Percentiles rank a stretch among this genome's conserved stretches.
These are phyloP conservation scores for Kwoniella shivajii DNA, from an alignment of 1,284 basidiomycete species.

Conservation along the genomic window DNA sequence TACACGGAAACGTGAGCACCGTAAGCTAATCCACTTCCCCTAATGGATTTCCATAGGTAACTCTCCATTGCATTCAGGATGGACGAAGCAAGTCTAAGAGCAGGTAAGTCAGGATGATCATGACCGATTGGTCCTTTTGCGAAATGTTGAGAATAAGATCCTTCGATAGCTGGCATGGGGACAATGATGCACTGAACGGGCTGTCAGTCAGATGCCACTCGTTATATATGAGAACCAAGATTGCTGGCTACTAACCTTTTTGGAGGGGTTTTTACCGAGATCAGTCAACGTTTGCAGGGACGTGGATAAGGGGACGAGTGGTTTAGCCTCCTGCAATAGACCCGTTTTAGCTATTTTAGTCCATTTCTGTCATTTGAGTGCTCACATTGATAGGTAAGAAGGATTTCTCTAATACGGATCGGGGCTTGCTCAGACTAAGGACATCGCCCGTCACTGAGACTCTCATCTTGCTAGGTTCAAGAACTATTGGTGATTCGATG, in stretches of 20 bases:
- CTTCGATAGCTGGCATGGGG: constrained; percentile 91
- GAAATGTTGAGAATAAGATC: constrained; percentile 80
- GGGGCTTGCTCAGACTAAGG: constrained; percentile 68
- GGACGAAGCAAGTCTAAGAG: constrained; percentile 79
- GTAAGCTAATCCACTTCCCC: constrained; percentile 91
- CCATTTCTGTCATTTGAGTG: constrained; percentile 1
- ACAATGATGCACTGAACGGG: constrained; percentile 74
- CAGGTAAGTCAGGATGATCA: constrained; percentile 80
- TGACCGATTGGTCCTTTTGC: constrained; percentile 76
- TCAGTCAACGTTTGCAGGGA: constrained; percentile 71
- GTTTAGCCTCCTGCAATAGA: constrained; percentile 56
- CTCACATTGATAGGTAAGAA: constrained; percentile 69
- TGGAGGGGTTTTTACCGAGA: constrained; percentile 71
- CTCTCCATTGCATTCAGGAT: constrained; percentile 93
- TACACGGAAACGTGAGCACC: constrained; percentile 80
- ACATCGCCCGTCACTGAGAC: constrained; percentile 89
- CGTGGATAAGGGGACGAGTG: constrained; percentile 69
- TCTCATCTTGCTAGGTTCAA: constrained; percentile 75
- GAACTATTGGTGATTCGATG: constrained; percentile 60
- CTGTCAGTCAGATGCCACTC: neutral
- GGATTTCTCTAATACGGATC: constrained; percentile 68
- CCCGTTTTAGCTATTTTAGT: neutral
- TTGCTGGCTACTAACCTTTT: constrained; percentile 60
- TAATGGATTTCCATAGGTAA: constrained; percentile 89
- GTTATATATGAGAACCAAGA: neutral